phyloP scores from a whole-genome alignment of 129 eudicot species.

The Artemisia annua region DNA sequence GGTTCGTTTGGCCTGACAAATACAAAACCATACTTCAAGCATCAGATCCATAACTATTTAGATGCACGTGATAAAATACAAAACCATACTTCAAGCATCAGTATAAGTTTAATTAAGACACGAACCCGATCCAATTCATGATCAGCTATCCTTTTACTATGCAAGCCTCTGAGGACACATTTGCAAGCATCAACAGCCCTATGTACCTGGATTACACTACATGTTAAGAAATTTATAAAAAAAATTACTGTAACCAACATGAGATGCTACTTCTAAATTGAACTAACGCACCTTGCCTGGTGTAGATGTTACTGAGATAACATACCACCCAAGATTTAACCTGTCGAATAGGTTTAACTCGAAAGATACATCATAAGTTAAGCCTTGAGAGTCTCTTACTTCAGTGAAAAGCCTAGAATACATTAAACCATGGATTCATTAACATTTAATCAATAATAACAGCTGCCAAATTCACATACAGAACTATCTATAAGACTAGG shows the following conservation, averaged over 20 bases:
- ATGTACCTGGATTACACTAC: conserved; percentile 60
- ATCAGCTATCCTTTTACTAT: conserved; percentile 67
- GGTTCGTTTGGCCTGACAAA: conserved; percentile 77
- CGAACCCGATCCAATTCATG: conserved; percentile 96
- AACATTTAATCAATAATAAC: not conserved
- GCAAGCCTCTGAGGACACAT: conserved; percentile 87
- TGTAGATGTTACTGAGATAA: conserved; percentile 95
- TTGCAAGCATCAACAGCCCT: conserved; percentile 99
- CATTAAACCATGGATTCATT: not conserved
- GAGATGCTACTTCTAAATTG: not conserved
- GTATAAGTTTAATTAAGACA: conserved; percentile 5
- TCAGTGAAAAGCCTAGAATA: conserved; percentile 85
- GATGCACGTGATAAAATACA: conserved; percentile 5
- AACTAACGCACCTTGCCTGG: conserved; percentile 74
- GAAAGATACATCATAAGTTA: conserved; percentile 96
- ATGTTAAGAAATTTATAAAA: conserved; percentile 9
- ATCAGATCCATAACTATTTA: conserved; percentile 15
- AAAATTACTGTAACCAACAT: not conserved
- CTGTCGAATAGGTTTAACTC: conserved; percentile 92
- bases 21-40: conserved; percentile 10
- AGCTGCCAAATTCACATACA: not conserved
- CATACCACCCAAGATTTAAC: conserved; percentile 96
- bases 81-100: conserved; percentile 8
- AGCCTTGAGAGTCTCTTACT: conserved; percentile 95
- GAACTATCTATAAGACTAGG: not conserved